Conservation (phyloP, 305 asterid genomes). For the Stenogyne calaminthoides region DNA sequence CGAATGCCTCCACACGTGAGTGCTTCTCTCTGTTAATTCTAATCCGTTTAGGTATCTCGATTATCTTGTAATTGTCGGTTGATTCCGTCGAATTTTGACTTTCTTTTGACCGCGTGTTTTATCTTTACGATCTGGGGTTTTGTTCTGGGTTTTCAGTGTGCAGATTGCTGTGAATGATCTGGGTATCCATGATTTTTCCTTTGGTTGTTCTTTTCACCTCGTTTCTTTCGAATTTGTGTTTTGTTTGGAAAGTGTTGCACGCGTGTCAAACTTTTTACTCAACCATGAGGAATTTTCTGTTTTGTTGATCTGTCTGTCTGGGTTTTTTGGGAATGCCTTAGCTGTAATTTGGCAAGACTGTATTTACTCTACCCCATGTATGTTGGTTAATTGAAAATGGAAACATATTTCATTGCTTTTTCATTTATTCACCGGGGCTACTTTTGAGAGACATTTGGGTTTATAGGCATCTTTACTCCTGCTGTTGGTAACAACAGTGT, state of each 20-base stretch:
- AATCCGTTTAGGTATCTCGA: conserved; percentile 6
- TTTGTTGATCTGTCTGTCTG: conserved; percentile 26
- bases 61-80: conserved; percentile 9
- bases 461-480: background rate
- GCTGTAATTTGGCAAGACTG: conserved; percentile 17
- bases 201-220: background rate
- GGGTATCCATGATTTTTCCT: conserved; percentile 24
- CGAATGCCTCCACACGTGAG: conserved; percentile 94
- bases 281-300: conserved; percentile 26
- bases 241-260: conserved; percentile 14
- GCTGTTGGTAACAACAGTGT: conserved; percentile 17
- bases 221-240: background rate
- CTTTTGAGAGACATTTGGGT: conserved; percentile 11
- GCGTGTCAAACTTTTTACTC: conserved; percentile 15
- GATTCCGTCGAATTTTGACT: conserved; percentile 30
- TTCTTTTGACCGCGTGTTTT: conserved; percentile 24
- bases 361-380: conserved; percentile 1
- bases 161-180: conserved; percentile 27
- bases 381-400: conserved; percentile 9
- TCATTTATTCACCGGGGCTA: conserved; percentile 17
- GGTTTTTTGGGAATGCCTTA: background rate
- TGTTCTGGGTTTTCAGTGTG: conserved; percentile 37
- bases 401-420: background rate
- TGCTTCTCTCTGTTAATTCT: conserved; percentile 2
- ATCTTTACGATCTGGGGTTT: conserved; percentile 38